Base-by-base conservation (phyloP, 1,284 basidiomycete genomes). In the Malassezia obtusa region DNA sequence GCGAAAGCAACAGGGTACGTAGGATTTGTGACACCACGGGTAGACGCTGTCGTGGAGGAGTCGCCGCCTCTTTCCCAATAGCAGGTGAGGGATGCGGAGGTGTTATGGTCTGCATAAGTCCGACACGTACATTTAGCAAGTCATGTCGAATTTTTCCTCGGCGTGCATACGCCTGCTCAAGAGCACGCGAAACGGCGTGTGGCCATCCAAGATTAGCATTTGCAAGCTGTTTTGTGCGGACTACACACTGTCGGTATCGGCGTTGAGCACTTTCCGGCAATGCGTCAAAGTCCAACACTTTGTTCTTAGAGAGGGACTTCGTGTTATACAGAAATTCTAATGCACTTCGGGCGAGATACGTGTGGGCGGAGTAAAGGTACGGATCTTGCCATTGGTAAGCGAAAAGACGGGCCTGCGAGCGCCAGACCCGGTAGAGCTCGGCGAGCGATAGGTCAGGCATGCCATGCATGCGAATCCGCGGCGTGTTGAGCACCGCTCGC, bases 131-230 rank as follows among this genome's bases (percentile, higher is more conserved):
- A 28, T 31, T 33, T 4, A 59, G 26, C n/a, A 51, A 25, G 3
- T 38, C 31, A 24, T 50, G 44, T 11, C 52, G 45, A 11, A 51
- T n/a, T 2, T 25, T 12, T 4, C 57, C 57, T 25, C 52, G 49
- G 14, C 57, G 48, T 12, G 36, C 57, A 35, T 59, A 59, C n/a
- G 48, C 52, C 30, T 45, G 33, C 5, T 59, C 49, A 1, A 59
- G 45, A 19, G 57, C 57, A 25, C 57, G 57, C 12, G 8, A 10
- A 4, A 55, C 52, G 2, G 52, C 57, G 21, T 46, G 52, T 7
- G 57, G 52, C 52, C 52, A 59, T 10, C 57, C 57, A 4, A 45
- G 49, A 22, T 55, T 59, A 14, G 57, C 57, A 24, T 46, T 32
- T 21, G 48, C 44, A 1, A 59, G 49, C 31, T 54, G 44, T 7